phyloP scores from a whole-genome alignment of 768 basidiomycete species.

The Trametes gibbosa region DNA sequence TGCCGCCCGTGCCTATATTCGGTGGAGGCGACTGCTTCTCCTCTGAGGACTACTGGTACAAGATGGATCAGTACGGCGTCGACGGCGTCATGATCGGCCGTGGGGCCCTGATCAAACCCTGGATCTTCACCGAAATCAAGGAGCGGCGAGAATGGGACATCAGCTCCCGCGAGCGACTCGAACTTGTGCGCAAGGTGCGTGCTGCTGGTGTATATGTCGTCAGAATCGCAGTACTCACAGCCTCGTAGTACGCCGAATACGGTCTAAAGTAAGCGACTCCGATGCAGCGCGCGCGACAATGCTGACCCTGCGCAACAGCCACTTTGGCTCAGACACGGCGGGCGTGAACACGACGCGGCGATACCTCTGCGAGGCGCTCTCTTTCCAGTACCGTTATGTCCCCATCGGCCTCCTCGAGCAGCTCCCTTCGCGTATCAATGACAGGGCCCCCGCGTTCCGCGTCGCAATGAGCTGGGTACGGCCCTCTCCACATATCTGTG shows the following conservation, averaged over 20 bases:
- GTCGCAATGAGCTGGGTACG: constrained; percentile 82
- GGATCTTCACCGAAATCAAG: constrained; percentile 95
- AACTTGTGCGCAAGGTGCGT: constrained; percentile 69
- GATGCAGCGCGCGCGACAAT: not conserved
- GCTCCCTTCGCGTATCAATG: constrained; percentile 81
- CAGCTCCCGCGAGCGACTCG: constrained; percentile 77
- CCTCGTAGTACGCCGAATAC: constrained; percentile 76
- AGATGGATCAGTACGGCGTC: constrained; percentile 75
- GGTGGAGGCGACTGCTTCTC: constrained; percentile 97
- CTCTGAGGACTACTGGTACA: constrained; percentile 75
- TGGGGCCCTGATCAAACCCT: constrained; percentile 94
- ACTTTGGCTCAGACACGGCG: constrained; percentile 83
- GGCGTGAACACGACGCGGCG: constrained; percentile 90
- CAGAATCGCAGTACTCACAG: not conserved
- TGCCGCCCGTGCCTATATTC: constrained; percentile 88
- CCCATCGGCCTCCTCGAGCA: constrained; percentile 89
- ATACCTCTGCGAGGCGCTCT: constrained; percentile 92
- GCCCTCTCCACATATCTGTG: not conserved
- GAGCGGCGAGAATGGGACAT: constrained; percentile 94
- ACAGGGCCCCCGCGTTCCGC: constrained; percentile 82
- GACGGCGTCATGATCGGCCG: constrained; percentile 96
- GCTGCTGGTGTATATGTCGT: too few species aligned
- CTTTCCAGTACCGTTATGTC: constrained; percentile 95
- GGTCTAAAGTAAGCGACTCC: constrained; percentile 61
- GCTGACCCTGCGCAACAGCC: constrained; percentile 38